These are phyloP conservation scores for Calonectria montana DNA, from an alignment of 2,329 filamentous ascomycete genomes.

Conservation along the genomic window DNA sequence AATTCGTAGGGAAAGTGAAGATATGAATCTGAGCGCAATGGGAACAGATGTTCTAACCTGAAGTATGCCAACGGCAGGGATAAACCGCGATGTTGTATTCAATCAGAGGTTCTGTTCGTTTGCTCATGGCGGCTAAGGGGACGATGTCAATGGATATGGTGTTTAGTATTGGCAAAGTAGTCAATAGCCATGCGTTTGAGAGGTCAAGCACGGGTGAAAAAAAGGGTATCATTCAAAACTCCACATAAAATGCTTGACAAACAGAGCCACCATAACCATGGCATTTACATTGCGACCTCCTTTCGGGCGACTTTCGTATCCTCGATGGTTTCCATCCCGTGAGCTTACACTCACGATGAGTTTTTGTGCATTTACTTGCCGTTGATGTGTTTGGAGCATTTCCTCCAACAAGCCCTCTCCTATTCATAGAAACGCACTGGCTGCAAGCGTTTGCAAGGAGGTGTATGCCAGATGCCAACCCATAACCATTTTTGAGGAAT, in stretches of 20 bases:
- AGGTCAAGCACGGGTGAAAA: background rate
- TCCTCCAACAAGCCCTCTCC: background rate
- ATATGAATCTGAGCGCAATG: background rate
- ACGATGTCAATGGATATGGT: background rate
- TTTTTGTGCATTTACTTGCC: background rate
- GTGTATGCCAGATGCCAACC: background rate
- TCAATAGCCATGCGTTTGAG: background rate
- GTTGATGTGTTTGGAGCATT: background rate
- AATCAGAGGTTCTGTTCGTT: background rate
- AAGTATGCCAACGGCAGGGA: background rate
- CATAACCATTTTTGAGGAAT: background rate
- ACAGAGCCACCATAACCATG: background rate
- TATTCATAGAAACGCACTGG: background rate
- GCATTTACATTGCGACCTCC: background rate
- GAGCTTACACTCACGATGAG: background rate
- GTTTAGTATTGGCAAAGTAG: background rate
- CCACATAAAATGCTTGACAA: constrained; percentile 17
- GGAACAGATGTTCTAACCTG: background rate
- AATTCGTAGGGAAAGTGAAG: background rate
- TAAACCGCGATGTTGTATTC: background rate
- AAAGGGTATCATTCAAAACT: constrained; percentile 38
- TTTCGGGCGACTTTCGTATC: background rate
- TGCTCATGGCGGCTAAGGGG: background rate
- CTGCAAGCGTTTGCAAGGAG: background rate
- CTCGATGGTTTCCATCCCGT: background rate